Conservation (phyloP, 345 rosid genomes). For the Populus simonii region DNA sequence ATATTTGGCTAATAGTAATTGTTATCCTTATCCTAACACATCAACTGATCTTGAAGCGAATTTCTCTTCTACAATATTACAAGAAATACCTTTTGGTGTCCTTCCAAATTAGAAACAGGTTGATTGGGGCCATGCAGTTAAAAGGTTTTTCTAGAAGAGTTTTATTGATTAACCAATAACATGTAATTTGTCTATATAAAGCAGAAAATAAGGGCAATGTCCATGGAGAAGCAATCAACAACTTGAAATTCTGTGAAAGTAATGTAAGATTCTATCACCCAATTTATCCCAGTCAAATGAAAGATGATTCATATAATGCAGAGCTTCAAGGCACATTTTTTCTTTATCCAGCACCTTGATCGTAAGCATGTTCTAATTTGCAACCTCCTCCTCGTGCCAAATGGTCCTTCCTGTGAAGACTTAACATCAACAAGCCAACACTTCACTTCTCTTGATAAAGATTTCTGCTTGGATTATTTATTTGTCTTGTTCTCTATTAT, state of each 20-base stretch:
- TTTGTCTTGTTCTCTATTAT: neutral
- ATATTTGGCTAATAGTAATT: too few species aligned
- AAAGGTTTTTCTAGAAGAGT: too few species aligned
- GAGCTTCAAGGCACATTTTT: conserved; percentile 22
- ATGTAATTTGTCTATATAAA: neutral
- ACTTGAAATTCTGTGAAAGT: conserved; percentile 12
- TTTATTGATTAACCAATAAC: too few species aligned
- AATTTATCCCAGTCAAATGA: conserved; percentile 17
- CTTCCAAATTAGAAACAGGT: neutral
- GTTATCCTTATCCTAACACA: too few species aligned
- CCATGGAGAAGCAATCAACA: conserved; percentile 13
- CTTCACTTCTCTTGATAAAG: neutral
- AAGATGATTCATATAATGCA: conserved; percentile 14
- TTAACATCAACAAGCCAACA: conserved; percentile 12
- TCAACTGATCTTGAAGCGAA: neutral
- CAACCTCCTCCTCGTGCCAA: conserved; percentile 19
- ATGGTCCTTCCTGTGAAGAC: conserved; percentile 14
- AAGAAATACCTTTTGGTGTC: neutral
- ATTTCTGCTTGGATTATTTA: neutral
- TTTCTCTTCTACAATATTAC: too few species aligned
- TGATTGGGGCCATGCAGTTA: too few species aligned
- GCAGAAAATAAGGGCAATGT: conserved; percentile 8
- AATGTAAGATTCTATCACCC: conserved; percentile 20
- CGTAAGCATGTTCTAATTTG: neutral
- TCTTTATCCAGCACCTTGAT: conserved; percentile 15